Conservation (phyloP, 805 yeast genomes). For the Zygoascus ofunaensis region DNA sequence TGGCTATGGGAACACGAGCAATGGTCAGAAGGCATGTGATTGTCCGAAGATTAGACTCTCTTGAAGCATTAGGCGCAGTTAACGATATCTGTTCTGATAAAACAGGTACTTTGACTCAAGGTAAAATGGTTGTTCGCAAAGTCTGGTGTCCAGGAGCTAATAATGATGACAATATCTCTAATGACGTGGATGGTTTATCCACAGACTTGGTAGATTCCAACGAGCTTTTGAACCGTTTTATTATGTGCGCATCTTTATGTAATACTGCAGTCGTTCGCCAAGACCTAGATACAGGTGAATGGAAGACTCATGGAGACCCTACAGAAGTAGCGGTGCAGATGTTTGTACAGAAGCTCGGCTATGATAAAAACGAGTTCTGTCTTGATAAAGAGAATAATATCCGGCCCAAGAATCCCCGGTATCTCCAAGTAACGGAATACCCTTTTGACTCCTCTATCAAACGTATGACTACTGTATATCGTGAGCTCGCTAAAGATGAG, state of each 20-base stretch:
- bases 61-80: conserved; percentile 72
- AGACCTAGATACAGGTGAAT: conserved; percentile 35
- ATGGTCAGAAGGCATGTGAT: conserved; percentile 64
- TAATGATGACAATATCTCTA: conserved; percentile 32
- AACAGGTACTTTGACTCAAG: conserved; percentile 75
- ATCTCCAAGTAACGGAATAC: conserved; percentile 47
- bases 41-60: conserved; percentile 66
- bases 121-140: conserved; percentile 64
- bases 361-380: conserved; percentile 14
- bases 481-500: conserved; percentile 5
- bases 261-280: conserved; percentile 62
- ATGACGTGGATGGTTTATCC: conserved; percentile 6
- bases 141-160: conserved; percentile 51
- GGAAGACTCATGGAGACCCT: conserved; percentile 85
- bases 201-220: conserved; percentile 1
- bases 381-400: background rate
- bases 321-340: conserved; percentile 86
- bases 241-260: conserved; percentile 63
- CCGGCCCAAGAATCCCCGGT: background rate
- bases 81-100: conserved; percentile 76
- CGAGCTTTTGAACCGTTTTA: conserved; percentile 39
- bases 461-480: conserved; percentile 59
- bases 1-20: conserved; percentile 73
- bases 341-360: conserved; percentile 50
- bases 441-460: conserved; percentile 71